Base-by-base conservation (phyloP, 352 stramenopile genomes). In the Phytopythium cucurbitacearum region DNA sequence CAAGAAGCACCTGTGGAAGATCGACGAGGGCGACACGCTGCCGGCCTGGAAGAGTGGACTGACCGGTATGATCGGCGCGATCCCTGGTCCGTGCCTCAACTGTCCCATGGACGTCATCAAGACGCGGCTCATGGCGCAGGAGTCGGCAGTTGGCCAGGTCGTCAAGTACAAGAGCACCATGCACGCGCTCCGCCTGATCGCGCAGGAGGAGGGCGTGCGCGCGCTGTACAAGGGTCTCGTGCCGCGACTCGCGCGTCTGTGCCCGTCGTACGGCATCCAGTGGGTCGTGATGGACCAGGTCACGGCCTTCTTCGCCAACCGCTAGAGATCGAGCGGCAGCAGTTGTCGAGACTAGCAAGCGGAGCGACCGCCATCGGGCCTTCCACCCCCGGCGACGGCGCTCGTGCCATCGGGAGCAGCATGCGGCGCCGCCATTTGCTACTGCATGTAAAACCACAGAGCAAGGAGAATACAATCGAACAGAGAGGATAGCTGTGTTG, bases 151-250 rank as follows among this genome's bases (percentile, higher is more conserved):
- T 35, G 89, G 89, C 37, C 78, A 87, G 59, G 68, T 72, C n/a
- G 76, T 87, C 46, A 99, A 98, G 75, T 99, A 99, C 76, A 96
- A 83, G 36, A 89, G 95, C 50, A 91, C 98, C 62, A 45, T 95
- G 34, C 86, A 98, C 57, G 91, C 83, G 34, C 91, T 97, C 62
- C 59, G 73, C 35, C 58, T 97, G 35, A 98, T 99, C 62, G 73
- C 91, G 10, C 88, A 91, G 62, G 96, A 99, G 60, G 97, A 99
- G 64, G 96, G 97, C 48, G 63, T 97, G 5, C 34, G 67, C 4
- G 94, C 96, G 32, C 77, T 99, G 40, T 99, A 97, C 90, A 99
- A 98, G 76, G 97, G 97, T 32, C 92, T 99, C 12, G 95, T 97
- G 45, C 97, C 97, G 39, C 84, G 96, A 43, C 80, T 99, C 56